Evolutionary conservation across 345 rosid species (phyloP).

Genomic region (Arabis alpina): DNA sequence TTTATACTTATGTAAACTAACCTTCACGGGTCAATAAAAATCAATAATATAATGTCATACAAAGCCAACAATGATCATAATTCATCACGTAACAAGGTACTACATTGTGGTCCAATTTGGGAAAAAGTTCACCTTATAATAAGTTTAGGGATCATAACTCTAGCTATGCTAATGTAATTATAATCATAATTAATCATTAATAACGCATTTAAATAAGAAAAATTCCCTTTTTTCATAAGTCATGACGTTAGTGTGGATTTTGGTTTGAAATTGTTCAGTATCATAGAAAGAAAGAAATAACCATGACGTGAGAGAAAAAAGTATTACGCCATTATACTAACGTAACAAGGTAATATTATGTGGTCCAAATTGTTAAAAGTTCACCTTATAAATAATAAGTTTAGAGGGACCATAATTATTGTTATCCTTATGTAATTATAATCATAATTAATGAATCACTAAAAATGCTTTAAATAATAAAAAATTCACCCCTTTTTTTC

Average conservation of each 20-base stretch:
- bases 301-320: constrained; percentile 8
- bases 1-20: background rate
- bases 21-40: background rate
- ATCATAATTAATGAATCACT: background rate
- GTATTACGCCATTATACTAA: constrained; percentile 14
- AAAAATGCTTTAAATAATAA: background rate
- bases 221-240: background rate
- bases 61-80: constrained; percentile 8
- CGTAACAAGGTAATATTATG: background rate
- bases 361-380: constrained; percentile 18
- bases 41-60: background rate
- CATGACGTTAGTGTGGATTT: background rate
- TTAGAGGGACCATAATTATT: background rate
- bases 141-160: background rate
- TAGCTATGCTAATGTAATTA: background rate
- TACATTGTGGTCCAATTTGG: background rate
- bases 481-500: background rate
- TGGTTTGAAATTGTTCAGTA: background rate
- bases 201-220: background rate
- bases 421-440: background rate
- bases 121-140: constrained; percentile 15
- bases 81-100: background rate
- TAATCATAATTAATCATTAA: constrained; percentile 2
- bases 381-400: background rate
- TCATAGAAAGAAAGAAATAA: background rate